These are phyloP conservation scores for Persicaria tinctoria DNA, from an alignment of 148 eudicot species.

Conservation along the genomic window DNA sequence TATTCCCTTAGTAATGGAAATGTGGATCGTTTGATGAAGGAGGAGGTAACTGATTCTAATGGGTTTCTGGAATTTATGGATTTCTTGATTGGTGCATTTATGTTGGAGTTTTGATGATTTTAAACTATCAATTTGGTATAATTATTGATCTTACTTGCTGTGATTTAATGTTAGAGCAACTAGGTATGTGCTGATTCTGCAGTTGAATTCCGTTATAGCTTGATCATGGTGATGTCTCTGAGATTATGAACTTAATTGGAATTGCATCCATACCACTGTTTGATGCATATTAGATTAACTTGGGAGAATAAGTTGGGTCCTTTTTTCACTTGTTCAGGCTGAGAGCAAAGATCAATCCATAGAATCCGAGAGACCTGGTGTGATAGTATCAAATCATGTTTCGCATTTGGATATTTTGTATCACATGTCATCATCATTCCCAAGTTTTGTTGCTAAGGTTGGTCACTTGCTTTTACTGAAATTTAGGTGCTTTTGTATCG, in stretches of 20 bases:
- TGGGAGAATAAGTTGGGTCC: background rate
- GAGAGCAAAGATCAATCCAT: background rate
- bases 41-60: constrained; percentile 20
- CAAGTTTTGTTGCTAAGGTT: constrained; percentile 99
- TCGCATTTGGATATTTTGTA: constrained; percentile 88
- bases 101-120: background rate
- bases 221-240: background rate
- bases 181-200: background rate
- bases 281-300: background rate
- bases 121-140: background rate
- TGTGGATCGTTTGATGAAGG: constrained; percentile 14
- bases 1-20: constrained; percentile 3
- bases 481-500: background rate
- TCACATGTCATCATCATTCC: constrained; percentile 85
- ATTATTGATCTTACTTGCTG: too few relatives aligned
- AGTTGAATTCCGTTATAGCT: background rate
- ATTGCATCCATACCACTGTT: background rate
- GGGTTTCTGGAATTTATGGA: background rate
- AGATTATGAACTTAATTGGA: background rate
- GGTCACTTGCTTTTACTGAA: constrained; percentile 6
- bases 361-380: constrained; percentile 65
- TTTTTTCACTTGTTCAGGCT: background rate
- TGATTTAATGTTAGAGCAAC: background rate
- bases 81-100: background rate
- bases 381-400: constrained; percentile 79